Base-by-base conservation (phyloP, 257 asterid species). In the Solanum dulcamara region DNA sequence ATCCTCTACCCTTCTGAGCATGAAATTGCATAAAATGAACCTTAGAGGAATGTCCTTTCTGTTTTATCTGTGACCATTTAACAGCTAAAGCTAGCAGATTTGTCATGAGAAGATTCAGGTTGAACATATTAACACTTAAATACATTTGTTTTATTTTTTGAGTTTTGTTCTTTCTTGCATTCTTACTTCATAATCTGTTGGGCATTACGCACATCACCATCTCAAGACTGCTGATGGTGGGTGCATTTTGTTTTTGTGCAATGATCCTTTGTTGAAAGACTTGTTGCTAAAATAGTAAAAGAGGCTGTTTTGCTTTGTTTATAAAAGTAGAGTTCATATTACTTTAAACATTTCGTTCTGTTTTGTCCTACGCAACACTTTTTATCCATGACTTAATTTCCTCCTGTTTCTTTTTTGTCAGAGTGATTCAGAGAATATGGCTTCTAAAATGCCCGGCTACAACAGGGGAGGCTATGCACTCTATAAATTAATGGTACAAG, bases 381-480 rank as follows among this genome's bases (percentile, higher is more conserved):
- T 17, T 30, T 74, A n/a, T 74, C 14, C 7, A 7, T 24, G 57
- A 44, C 81, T 93, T 44, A 81, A 94, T 87, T 59, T 68, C 42
- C 20, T 64, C 6, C 14, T 32, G 10, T 83, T 85, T 72, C 48
- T 48, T 28, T 48, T 37, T 83, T 84, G 59, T 79, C 95, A 96
- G 99, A 87, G 90, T 83, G 90, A 93, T 32, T 64, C 94, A 89
- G 93, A 86, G 81, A 86, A 70, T 17, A 80, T 88, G 92, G 55
- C 89, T 50, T 83, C 89, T 20, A 91, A 91, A 88, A 96, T 96
- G 99, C 99, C 98, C 37, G 99, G 99, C 83, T 96, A 98, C 80
- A 98, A 94, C 88, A 93, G 89, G 88, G 99, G 99, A 90, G 99
- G 98, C 83, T 89, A 91, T 81, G 96, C 96, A 42, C 96, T 96